Conservation (phyloP, 768 basidiomycete species). For the Punctularia strigosozonata region DNA sequence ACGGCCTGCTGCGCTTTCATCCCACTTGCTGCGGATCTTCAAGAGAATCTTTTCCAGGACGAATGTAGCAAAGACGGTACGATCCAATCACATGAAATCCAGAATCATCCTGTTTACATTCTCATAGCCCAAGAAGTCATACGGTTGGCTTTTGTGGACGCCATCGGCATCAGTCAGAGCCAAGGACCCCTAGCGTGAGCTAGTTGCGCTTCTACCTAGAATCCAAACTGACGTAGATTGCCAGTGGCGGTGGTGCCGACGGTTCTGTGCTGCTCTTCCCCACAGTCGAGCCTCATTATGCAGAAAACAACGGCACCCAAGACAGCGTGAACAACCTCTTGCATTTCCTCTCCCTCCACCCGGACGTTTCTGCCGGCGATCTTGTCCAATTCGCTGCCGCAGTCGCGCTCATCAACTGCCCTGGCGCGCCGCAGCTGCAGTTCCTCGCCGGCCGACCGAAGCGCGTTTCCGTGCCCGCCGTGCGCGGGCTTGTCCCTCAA, state of each 20-base stretch:
- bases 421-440: too few relatives aligned
- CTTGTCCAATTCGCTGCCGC: conserved; percentile 12
- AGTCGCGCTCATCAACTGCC: too few relatives aligned
- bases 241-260: conserved; percentile 12
- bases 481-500: too few relatives aligned
- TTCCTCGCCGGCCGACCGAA: too few relatives aligned
- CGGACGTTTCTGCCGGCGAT: conserved; percentile 7
- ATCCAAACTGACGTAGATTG: too few relatives aligned
- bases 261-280: conserved; percentile 13
- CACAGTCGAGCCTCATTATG: conserved; percentile 11
- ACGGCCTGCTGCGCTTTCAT: neutral
- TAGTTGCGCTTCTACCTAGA: too few relatives aligned
- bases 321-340: conserved; percentile 11
- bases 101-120: too few relatives aligned
- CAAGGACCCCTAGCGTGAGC: conserved; percentile 5
- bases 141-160: conserved; percentile 17
- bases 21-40: conserved; percentile 17
- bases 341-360: conserved; percentile 2
- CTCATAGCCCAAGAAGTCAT: conserved; percentile 19
- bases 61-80: conserved; percentile 24
- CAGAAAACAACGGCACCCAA: conserved; percentile 12
- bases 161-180: conserved; percentile 11
- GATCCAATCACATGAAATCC: too few relatives aligned
- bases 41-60: conserved; percentile 21
- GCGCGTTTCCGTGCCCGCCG: too few relatives aligned